Base-by-base conservation (phyloP, 23 red algal genomes). In the Gracilariopsis chorda region DNA sequence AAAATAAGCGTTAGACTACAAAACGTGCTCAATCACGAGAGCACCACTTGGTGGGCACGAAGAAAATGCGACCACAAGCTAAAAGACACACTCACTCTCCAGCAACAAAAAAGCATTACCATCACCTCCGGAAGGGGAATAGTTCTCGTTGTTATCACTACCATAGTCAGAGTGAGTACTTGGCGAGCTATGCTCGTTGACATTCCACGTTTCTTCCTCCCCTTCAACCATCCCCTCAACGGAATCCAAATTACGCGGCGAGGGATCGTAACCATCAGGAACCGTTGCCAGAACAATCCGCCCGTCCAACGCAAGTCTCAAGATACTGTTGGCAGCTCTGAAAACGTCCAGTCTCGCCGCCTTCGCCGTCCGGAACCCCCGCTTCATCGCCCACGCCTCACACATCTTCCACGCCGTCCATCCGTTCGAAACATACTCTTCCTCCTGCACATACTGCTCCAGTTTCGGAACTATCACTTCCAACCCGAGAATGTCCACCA, bases 341-440 rank as follows among this genome's bases (percentile, higher is more conserved):
- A 80, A 87, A 0, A 86, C 75, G 23, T 94, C 91, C 53, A 94
- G 57, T 67, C 91, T 23, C 17, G 91, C 91, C 39, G 91, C 91
- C 59, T 94, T 94, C 16, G 91, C 91, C 5, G 91, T 94, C 7
- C 80, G 82, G 73, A 86, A 94, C 16, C 91, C 91, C 10, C 91
- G 67, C 73, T 94, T 87, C 25, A 94, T 20, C 19, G 91, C 91
- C 80, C 82, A 94, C 27, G 91, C 91, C 52, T 94, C 91, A 72
- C 91, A 94, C 62, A 94, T 94, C 34, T 69, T 85, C 91, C 80
- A 86, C 44, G 80, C 91, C 2, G 91, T 94, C 91, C 91, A 94
- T 19, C 80, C 60, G 4, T 77, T 56, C 19, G 21, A 6, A 46
- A 83, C 47, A 51, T 81, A 81, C 4, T 62, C 77, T 67, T 80